Evolutionary conservation across 208 protist species (phyloP), one percentile per base, ranked within the genome.

Genomic region (Wallacemonas sp.): DNA sequence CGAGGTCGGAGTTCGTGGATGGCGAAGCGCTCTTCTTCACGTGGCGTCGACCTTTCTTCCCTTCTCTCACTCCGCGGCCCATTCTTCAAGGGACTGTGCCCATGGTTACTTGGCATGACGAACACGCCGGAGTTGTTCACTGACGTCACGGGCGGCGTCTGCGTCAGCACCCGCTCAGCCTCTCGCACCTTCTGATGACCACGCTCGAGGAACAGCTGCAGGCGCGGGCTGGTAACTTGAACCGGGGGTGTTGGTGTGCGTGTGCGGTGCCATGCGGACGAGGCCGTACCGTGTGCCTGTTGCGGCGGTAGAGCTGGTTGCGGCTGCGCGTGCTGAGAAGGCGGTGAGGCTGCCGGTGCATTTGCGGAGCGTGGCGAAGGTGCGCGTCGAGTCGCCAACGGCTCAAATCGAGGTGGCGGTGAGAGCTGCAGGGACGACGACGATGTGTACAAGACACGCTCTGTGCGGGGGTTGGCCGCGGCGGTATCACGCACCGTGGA

Each of bases 171-270:
- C 30, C 80, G 79, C 34, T 84, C 77, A 5, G 73, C 68, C 67
- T 94, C 84, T 11, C 79, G 73, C 28, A 94, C 58, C 58, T 89
- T 87, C 11, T 80, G 78, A 55, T 82, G 75, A 58, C 81, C 85
- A 31, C 55, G 60, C 62, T 90, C 83, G 28, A 94, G 56, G 47
- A 91, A 94, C 28, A 70, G 63, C 64, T 88, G 84, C 66, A 94
- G 67, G 47, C 70, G 70, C 2, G 75, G 81, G 58, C 75, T 94
- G 11, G 79, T 85, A 22, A 86, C 66, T 30, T 70, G 61, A 9
- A 74, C 62, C 2, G 68, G 65, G 2, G 70, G 66, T 28, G 58
- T 38, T 1, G 46, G 49, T 36, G 41, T 36, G 56, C 41, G 56
- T 24, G 39, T 17, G 14, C 36, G 41, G 54, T 28, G 58, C 66